These are phyloP conservation scores for Cercospora sp. DNA, from an alignment of 2,329 filamentous ascomycete genomes.

Conservation along the genomic window DNA sequence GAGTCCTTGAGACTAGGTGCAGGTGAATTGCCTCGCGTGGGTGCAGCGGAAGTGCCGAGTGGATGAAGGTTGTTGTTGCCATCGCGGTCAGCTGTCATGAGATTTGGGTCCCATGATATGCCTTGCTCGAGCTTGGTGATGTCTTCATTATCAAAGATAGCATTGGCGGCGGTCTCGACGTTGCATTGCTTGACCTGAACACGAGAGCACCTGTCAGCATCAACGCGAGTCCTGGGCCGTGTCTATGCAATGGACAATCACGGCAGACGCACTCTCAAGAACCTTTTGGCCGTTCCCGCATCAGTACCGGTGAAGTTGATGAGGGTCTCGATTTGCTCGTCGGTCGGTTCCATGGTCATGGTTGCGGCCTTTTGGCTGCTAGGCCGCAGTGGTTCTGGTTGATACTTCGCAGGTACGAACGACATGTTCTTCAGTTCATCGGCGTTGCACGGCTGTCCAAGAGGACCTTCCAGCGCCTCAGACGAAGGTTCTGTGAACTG, in stretches of 20 bases:
- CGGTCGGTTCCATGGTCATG: conserved; percentile 33
- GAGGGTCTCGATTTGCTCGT: conserved; percentile 31
- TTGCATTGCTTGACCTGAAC: conserved; percentile 38
- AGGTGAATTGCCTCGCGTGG: conserved; percentile 36
- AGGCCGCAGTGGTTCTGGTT: conserved; percentile 17
- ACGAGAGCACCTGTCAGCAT: conserved; percentile 8
- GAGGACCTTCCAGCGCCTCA: not conserved
- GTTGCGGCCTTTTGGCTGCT: conserved; percentile 31
- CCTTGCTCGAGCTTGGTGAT: conserved; percentile 31
- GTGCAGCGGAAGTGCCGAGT: conserved; percentile 36
- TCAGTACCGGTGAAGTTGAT: conserved; percentile 26
- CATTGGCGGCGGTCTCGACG: conserved; percentile 32
- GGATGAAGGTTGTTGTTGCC: conserved; percentile 35
- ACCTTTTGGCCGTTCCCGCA: conserved; percentile 30
- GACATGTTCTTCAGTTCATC: conserved; percentile 21
- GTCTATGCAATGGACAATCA: not conserved
- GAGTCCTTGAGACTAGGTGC: conserved; percentile 25
- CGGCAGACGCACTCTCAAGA: conserved; percentile 32
- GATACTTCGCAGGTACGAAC: conserved; percentile 20
- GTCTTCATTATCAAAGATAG: conserved; percentile 38
- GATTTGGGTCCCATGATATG: conserved; percentile 35
- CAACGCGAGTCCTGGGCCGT: not conserved
- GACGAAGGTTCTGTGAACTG: not conserved
- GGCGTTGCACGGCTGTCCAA: conserved; percentile 5
- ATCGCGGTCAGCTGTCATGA: conserved; percentile 35